Base-by-base conservation (phyloP, 1,139 yeast species). In the Scheffersomyces parashehatae region DNA sequence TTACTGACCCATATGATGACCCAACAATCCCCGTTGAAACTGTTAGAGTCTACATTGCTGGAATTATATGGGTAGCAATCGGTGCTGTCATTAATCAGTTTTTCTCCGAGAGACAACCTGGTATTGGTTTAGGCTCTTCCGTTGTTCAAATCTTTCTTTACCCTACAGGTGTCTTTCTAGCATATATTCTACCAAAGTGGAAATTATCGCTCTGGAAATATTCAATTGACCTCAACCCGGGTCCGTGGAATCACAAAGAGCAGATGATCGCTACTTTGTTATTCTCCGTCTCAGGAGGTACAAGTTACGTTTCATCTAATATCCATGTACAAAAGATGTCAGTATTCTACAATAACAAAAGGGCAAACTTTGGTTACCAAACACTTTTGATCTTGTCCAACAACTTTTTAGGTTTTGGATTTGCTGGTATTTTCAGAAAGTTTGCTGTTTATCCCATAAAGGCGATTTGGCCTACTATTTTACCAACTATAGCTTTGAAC, bases 1-100 rank as follows among this genome's bases (percentile, higher is more conserved):
- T 80, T 28, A 68, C 82, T 20, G 75, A 73, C 39, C 79, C 83
- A 13, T 62, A 60, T 36, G 85, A 81, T 55, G 83, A 81, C 51
- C 74, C 75, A 2, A 55, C 52, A 2, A 59, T 69, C 29, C 76
- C 79, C 4, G 68, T 73, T 47, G 88, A 83, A 58, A 81, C 87
- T 2, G 51, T 78, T 38, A 71, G 87, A 56, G 79, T 81, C 5
- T 83, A 83, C 54, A 46, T 75, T 34, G 55, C 82, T 30, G 87
- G 82, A 4, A 53, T 77, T 16, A 49, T 82, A 35, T 83, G 86
- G 85, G 67, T 76, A 14, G 69, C 73, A 15, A 59, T 82, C 26
- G 83, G 85, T 14, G 63, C 82, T 32, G 79, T 77, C 37, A 69
- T 83, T 44, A 81, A 82, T 54, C 80, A 79, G 49, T 81, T 82